These are phyloP conservation scores for Fusarium ambrosium DNA, from an alignment of 2,329 filamentous ascomycete species.

Conservation along the genomic window DNA sequence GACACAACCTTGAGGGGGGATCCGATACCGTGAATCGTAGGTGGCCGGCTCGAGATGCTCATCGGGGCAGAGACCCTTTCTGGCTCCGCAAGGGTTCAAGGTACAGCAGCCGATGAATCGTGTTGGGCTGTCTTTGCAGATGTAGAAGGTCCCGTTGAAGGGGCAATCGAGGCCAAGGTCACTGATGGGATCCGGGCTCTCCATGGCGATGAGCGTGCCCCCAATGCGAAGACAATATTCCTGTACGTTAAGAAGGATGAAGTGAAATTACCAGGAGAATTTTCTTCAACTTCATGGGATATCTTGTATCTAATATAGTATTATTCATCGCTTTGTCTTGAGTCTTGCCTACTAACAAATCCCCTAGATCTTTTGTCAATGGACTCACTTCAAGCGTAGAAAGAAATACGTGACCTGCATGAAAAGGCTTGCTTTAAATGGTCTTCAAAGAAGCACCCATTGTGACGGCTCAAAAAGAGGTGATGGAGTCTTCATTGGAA, in stretches of 20 bases:
- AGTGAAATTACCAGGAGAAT: no score
- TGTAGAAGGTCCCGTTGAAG: conserved; percentile 52
- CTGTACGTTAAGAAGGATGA: no score
- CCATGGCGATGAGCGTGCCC: conserved; percentile 13
- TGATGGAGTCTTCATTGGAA: not conserved
- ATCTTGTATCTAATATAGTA: no score
- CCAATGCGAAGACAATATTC: no score
- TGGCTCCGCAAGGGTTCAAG: conserved; percentile 49
- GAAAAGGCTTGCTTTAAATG: fast-evolving
- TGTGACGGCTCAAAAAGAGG: not conserved
- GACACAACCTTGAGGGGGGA: conserved; percentile 52
- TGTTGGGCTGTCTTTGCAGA: conserved; percentile 48
- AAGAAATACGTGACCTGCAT: not conserved
- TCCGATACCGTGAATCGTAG: conserved; percentile 45
- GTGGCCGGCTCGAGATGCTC: conserved; percentile 42
- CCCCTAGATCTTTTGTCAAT: no score
- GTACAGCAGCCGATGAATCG: conserved; percentile 59
- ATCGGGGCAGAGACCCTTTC: conserved; percentile 37
- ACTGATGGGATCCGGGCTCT: conserved; percentile 12
- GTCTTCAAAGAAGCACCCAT: not conserved
- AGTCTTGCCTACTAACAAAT: not conserved
- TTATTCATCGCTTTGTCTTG: no score
- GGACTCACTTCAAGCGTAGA: no score
- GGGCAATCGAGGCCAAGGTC: conserved; percentile 51
- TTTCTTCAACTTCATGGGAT: no score